A percentile compares a stretch with the other conserved stretches of the same genome.
Evolutionary conservation across 108 stramenopile species (phyloP).

Genomic region (Asterionellopsis glacialis): DNA sequence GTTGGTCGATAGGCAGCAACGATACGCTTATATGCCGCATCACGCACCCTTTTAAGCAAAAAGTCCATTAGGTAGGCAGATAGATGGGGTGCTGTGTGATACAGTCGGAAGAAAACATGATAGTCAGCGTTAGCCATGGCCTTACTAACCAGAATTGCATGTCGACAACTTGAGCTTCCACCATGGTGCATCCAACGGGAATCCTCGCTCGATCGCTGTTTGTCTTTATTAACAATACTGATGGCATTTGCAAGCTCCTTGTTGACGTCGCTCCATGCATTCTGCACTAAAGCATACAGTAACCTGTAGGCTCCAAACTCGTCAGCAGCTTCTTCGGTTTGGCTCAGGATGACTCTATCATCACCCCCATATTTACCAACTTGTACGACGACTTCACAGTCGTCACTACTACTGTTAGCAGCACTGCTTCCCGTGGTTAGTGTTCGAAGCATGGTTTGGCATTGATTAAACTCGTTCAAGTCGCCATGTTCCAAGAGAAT

Average conservation of each 20-base stretch:
- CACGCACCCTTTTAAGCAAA: constrained; percentile 44
- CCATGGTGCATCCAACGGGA: background rate
- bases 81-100: constrained; percentile 47
- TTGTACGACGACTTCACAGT: background rate
- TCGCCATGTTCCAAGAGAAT: constrained; percentile 77
- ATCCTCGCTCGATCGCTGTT: background rate
- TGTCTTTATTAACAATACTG: background rate
- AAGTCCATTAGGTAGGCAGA: constrained; percentile 62
- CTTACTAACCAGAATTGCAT: constrained; percentile 39
- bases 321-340: constrained; percentile 34
- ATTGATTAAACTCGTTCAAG: constrained; percentile 84
- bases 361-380: background rate
- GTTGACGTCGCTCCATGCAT: constrained; percentile 40
- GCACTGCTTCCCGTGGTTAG: constrained; percentile 22
- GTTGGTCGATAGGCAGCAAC: constrained; percentile 45
- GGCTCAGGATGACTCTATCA: constrained; percentile 6
- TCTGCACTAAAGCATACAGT: constrained; percentile 62
- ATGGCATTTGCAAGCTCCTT: constrained; percentile 2
- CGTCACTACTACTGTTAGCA: constrained; percentile 9
- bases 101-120: constrained; percentile 44
- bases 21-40: constrained; percentile 38
- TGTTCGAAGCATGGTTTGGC: constrained; percentile 66
- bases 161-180: constrained; percentile 3
- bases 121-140: constrained; percentile 34
- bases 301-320: constrained; percentile 74